Base-by-base conservation (phyloP, 164 flowering plant species). In the Berberis thunbergii region DNA sequence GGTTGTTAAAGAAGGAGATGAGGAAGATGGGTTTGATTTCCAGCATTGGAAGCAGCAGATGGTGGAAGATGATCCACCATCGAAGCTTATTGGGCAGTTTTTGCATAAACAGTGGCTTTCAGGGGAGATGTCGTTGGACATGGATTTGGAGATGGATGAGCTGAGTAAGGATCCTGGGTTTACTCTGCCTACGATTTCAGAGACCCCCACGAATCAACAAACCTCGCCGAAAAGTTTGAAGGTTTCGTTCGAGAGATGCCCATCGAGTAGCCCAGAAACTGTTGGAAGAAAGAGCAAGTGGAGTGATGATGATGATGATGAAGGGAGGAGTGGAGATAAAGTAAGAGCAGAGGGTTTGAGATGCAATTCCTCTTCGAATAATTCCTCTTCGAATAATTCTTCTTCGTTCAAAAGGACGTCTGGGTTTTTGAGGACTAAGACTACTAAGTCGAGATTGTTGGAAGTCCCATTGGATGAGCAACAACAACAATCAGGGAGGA, bases 401-500 rank as follows among this genome's bases (percentile, higher is more conserved):
- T 68, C 75, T 5, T 73, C 81, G 8, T 74, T 72, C 41, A 60
- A 60, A 39, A 39, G 66, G 52, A 77, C 64, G 48, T 67, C 84
- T 11, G 55, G 62, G 62, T 65, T 72, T 8, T 43, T 75, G 62
- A 54, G 70, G 68, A 77, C 66, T 12, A 81, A 64, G 53, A 78
- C 88, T 0, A 81, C 81, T 0, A 81, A 80, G 73, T 84, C 88
- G 2, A 77, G 92, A 72, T 64, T 86, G 26, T 4, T 72, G 39
- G 89, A 84, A 64, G 78, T 77, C 1, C 78, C 72, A 2, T 6
- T 77, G 7, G 66, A 41, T 48, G 62, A 61, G 2, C 71, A 8
- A 13, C 64, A 49, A 41, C 13, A 52, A 6, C 55, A 55, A 53
- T 63, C 57, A 1, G 65, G 64, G 3, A 41, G 45, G 26, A 26